Conservation (phyloP, 495 filamentous ascomycete genomes). For the Penicillium coffeae region DNA sequence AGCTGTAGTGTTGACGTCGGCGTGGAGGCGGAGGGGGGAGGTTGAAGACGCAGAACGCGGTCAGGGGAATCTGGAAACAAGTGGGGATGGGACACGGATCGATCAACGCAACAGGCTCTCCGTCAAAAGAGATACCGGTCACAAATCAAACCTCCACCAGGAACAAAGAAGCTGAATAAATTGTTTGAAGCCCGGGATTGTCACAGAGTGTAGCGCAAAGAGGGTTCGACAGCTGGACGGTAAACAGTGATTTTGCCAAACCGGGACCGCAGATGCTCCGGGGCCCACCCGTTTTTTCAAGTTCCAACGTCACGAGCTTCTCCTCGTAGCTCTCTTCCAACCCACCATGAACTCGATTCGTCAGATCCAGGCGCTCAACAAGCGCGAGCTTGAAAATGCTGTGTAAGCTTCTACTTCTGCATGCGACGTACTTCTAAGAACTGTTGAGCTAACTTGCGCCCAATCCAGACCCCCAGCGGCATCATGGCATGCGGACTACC, state of each 20-base stretch:
- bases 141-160: not conserved
- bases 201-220: conserved; percentile 13
- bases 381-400: conserved; percentile 86
- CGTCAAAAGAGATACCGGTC: not conserved
- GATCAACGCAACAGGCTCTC: not conserved
- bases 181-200: not conserved
- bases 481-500: conserved; percentile 97
- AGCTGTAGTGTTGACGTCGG: conserved; percentile 7
- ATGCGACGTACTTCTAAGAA: not conserved
- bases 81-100: conserved; percentile 2
- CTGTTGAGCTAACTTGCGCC: conserved; percentile 12
- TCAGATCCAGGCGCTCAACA: conserved; percentile 87
- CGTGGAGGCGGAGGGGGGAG: conserved; percentile 5
- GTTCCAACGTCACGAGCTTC: conserved; percentile 5
- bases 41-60: conserved; percentile 13
- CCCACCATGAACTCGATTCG: conserved; percentile 83
- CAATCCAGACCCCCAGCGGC: conserved; percentile 63
- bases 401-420: conserved; percentile 46
- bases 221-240: conserved; percentile 12
- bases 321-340: conserved; percentile 7
- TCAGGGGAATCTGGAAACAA: conserved; percentile 22
- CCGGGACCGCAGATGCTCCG: conserved; percentile 26
- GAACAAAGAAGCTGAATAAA: not conserved
- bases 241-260: conserved; percentile 28
- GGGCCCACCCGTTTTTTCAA: conserved; percentile 15